Evolutionary conservation across 208 protist genomes (phyloP).

Genomic region (Trichomonas tenax): DNA sequence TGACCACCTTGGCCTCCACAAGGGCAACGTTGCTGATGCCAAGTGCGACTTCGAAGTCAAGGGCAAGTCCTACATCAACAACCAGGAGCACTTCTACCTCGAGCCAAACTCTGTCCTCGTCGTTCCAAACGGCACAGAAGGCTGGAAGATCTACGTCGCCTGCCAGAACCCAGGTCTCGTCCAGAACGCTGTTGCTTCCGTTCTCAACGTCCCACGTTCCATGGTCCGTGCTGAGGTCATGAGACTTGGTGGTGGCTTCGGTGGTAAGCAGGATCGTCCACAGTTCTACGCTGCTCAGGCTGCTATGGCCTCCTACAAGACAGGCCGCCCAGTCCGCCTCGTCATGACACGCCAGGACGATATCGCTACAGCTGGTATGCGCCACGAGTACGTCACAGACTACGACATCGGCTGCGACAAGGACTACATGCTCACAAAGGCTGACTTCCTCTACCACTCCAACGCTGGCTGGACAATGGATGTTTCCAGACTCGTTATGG

Average conservation of each 20-base stretch:
- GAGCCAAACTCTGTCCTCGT: conserved; percentile 52
- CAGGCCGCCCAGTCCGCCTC: conserved; percentile 42
- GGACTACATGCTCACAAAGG: conserved; percentile 27
- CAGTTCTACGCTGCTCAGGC: conserved; percentile 20
- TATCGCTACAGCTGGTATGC: conserved; percentile 49
- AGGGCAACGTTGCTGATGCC: neutral
- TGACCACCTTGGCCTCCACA: neutral
- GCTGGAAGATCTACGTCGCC: neutral
- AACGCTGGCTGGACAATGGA: conserved; percentile 54
- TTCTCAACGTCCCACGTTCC: conserved; percentile 26
- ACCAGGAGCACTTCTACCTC: conserved; percentile 68
- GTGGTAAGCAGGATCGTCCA: conserved; percentile 52
- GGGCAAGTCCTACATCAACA: neutral
- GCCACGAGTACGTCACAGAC: conserved; percentile 47
- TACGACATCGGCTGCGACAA: conserved; percentile 34
- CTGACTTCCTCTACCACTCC: conserved; percentile 39
- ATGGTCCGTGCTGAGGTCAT: conserved; percentile 34
- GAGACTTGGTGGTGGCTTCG: conserved; percentile 64
- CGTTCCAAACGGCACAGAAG: conserved; percentile 33
- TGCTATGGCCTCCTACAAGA: conserved; percentile 48
- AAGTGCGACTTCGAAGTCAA: neutral
- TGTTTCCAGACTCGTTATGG: conserved; percentile 39
- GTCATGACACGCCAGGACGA: conserved; percentile 50
- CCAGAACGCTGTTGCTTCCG: neutral
- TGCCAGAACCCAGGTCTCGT: neutral